Percentiles rank a stretch among this genome's conserved stretches.
Evolutionary conservation across 1,284 basidiomycete species (phyloP).

Genomic region (Omphalotus olearius): DNA sequence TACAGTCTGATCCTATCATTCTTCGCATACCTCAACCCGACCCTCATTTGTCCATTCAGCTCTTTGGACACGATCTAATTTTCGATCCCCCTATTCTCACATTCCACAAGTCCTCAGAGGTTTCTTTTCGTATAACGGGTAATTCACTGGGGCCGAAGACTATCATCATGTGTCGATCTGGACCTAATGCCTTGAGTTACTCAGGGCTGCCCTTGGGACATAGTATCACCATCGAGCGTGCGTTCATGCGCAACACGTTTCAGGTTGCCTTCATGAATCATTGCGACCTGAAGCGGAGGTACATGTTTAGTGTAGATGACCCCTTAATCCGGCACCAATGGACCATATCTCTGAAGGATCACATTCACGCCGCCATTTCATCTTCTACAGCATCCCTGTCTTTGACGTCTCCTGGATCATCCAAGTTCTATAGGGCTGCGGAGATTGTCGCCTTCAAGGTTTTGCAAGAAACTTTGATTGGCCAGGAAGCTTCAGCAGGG

Average conservation of each 20-base stretch:
- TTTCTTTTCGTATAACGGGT: slow-evolving; percentile 86
- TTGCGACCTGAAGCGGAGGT: slow-evolving; percentile 67
- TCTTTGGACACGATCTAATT: slow-evolving; percentile 80
- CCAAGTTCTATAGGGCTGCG: slow-evolving; percentile 58
- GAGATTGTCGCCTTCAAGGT: slow-evolving; percentile 75
- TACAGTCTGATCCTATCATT: slow-evolving; percentile 82
- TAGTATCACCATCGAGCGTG: slow-evolving; percentile 77
- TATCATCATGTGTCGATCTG: slow-evolving; percentile 76
- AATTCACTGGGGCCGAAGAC: slow-evolving; percentile 76
- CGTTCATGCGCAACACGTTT: slow-evolving; percentile 93
- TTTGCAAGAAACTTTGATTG: slow-evolving; percentile 79
- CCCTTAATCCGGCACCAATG: slow-evolving; percentile 71
- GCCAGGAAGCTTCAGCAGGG: slow-evolving; percentile 24
- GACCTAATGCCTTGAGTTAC: slow-evolving; percentile 78
- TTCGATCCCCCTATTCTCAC: slow-evolving; percentile 83
- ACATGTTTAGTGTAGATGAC: slow-evolving; percentile 90
- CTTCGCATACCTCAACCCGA: slow-evolving; percentile 82
- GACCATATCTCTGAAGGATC: slow-evolving; percentile 64
- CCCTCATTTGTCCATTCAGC: slow-evolving; percentile 70
- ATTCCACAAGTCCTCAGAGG: slow-evolving; percentile 72
- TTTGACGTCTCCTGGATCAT: slow-evolving; percentile 29
- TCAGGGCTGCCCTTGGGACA: slow-evolving; percentile 73
- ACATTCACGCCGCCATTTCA: slow-evolving; percentile 51
- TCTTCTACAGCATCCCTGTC: slow-evolving; percentile 29
- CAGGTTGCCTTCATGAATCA: slow-evolving; percentile 82